Evolutionary conservation across 139 green algal species (phyloP), one percentile per base, ranked within the genome.

Genomic region (Dunaliella primolecta): DNA sequence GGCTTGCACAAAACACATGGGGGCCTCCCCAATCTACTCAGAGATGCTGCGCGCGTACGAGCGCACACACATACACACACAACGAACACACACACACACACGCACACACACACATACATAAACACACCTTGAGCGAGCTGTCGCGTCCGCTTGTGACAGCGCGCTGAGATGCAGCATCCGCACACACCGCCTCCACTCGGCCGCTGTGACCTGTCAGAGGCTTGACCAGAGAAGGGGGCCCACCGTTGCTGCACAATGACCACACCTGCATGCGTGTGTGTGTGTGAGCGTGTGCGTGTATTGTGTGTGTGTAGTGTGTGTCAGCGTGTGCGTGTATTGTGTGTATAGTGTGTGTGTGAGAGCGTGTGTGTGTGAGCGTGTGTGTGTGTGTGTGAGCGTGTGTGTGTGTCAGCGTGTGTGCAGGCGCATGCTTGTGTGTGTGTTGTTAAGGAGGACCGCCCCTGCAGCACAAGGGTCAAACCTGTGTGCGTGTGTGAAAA

Each of bases 131-230:
- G 76, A 89, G 70, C 1, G 1, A 75, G 20, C 64, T 85, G 82
- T 89, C 86, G 1, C 86, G 31, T 25, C 86, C 86, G 70, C 75
- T 78, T 46, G 27, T 85, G 30, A 57, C 76, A 20, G 84, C 81
- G 2, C 77, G 29, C 21, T 76, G 15, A 20, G 30, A 23, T 3
- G 23, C 36, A 36, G 64, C 30, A n/a, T 86, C 76, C 7, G 78
- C 78, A 33, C 72, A 55, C 79, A 89, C 77, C 32, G 86, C 81
- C 82, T 89, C 86, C 82, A 89, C 86, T n/a, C 86, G 36, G 0
- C 86, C 86, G 35, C 36, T 86, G 78, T 89, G 86, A 0, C 86
- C 86, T 3, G 71, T 81, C 55, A 89, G 86, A 25, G 24, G 33
- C 33, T 80, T 84, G 31, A 32, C 38, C 29, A 34, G 80, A 37